Base-by-base conservation (phyloP, 441 rosid genomes). In the Bruguiera hainesii region DNA sequence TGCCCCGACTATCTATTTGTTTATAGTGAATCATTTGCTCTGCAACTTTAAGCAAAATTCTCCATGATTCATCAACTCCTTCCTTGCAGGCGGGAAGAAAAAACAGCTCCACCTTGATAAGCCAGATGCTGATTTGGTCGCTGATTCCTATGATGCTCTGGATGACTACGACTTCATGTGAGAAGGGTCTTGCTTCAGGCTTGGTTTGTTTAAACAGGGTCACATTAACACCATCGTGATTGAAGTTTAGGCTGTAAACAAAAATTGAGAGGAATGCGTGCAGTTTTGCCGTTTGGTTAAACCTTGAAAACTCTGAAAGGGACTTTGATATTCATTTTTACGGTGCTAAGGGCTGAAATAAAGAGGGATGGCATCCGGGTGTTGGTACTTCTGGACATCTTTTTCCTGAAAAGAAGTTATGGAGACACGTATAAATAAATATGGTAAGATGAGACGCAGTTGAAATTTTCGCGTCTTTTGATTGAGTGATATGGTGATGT, bases 101-200 rank as follows among this genome's bases (percentile, higher is more conserved):
- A 93, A 93, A 71, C 95, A 93, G 73, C 88, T 91, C 31, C 85
- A 74, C 63, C 78, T 88, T 8, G 96, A 87, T 72, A 91, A 81
- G 75, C 83, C 91, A 0, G 87, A 89, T 16, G 95, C 91, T 26
- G 96, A 89, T 75, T 49, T 91, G 60, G 93, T 65, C 66, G 81
- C 67, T 57, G 75, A 72, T 63, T 35, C 81, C 25, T 86, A 87
- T 29, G 87, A 80, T 55, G 85, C 81, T 16, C 64, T 80, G 11
- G 97, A 93, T 31, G 98, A 93, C 23, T 82, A 72, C 6, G 98
- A 91, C 73, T 93, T 91, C 73, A 91, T 93, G 97, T 89, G 65
- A 63, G 67, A 64, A 13, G 13, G 23, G 15, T n/a, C 53, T 30
- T 30, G 23, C 26, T 72, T 59, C 11, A 23, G 48, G 19, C 16